Percentiles rank a stretch among this genome's conserved stretches.
Evolutionary conservation across 768 basidiomycete species (phyloP).

Genomic region (Macrolepiota dolichaula): DNA sequence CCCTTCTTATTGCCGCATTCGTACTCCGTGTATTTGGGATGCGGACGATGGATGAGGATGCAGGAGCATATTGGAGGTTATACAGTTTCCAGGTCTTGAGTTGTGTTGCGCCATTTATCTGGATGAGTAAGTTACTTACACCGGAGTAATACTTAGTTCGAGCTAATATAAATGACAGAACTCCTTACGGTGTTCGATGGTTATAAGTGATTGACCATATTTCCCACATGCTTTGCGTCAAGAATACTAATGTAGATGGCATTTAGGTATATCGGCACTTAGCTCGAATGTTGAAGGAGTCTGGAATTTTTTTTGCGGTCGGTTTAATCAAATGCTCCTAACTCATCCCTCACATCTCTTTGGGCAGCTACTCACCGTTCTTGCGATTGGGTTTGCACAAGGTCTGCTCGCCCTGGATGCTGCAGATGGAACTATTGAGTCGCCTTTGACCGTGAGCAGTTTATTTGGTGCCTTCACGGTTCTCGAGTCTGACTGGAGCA

Average conservation of each 20-base stretch:
- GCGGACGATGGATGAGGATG: slow-evolving; percentile 29
- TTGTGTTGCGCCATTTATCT: slow-evolving; percentile 85
- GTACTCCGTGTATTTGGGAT: slow-evolving; percentile 64
- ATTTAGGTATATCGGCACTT: slow-evolving; percentile 79
- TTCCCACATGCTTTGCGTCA: neutral
- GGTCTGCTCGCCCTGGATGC: too few species aligned
- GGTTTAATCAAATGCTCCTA: slow-evolving; percentile 22
- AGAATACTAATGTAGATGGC: slow-evolving; percentile 1
- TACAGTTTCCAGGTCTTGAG: slow-evolving; percentile 87
- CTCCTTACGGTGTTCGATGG: slow-evolving; percentile 80
- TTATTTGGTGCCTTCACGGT: neutral
- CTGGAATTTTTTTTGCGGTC: slow-evolving; percentile 89
- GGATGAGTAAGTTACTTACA: slow-evolving; percentile 77
- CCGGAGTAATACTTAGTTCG: neutral
- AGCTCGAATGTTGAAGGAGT: slow-evolving; percentile 89
- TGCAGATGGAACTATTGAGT: slow-evolving; percentile 52
- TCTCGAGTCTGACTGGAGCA: slow-evolving; percentile 3
- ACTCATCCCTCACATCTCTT: slow-evolving; percentile 7
- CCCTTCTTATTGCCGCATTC: slow-evolving; percentile 72
- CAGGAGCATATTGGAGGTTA: slow-evolving; percentile 37
- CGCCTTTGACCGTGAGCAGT: slow-evolving; percentile 40
- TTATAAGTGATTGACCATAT: slow-evolving; percentile 54
- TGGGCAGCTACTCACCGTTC: slow-evolving; percentile 76
- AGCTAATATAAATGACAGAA: slow-evolving; percentile 36
- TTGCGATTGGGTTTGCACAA: too few species aligned